Percentiles rank a stretch among this genome's conserved stretches.
Evolutionary conservation across 345 rosid species (phyloP).

Genomic region (Aquilaria sinensis): DNA sequence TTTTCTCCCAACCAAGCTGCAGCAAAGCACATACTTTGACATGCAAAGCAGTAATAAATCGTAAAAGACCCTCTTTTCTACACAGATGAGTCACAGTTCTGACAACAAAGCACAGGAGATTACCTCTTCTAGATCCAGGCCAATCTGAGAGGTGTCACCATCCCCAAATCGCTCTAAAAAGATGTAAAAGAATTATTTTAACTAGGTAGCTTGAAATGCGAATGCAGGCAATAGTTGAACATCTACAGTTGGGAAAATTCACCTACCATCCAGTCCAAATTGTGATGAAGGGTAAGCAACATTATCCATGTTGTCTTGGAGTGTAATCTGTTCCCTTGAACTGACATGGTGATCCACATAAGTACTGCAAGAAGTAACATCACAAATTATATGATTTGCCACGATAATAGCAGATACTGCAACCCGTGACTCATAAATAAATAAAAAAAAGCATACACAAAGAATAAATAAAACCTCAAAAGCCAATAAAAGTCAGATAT

Average conservation of each 20-base stretch:
- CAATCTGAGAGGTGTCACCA: slow-evolving; percentile 91
- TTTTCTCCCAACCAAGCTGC: too few relatives aligned
- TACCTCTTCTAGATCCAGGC: slow-evolving; percentile 95
- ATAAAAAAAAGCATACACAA: too few relatives aligned
- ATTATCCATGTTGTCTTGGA: slow-evolving; percentile 97
- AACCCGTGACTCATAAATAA: not conserved
- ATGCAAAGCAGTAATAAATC: too few relatives aligned
- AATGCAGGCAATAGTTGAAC: slow-evolving; percentile 11
- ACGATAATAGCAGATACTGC: not conserved
- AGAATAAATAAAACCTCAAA: not conserved
- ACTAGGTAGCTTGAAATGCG: not conserved
- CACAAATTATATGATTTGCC: not conserved
- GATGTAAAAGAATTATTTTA: slow-evolving; percentile 12
- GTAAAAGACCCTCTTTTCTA: too few relatives aligned
- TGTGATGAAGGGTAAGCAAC: slow-evolving; percentile 87
- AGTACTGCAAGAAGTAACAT: slow-evolving; percentile 49
- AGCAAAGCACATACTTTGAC: too few relatives aligned
- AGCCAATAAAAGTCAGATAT: slow-evolving; percentile 2
- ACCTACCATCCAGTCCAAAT: slow-evolving; percentile 96
- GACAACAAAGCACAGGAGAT: slow-evolving; percentile 8
- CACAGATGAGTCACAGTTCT: not conserved
- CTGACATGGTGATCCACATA: slow-evolving; percentile 96
- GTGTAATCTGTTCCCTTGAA: slow-evolving; percentile 96
- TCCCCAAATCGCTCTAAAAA: slow-evolving; percentile 95
- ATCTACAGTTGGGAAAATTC: slow-evolving; percentile 9